phyloP scores from a whole-genome alignment of 169 alveolate genomes.

The Cryptosporidium sp. region DNA sequence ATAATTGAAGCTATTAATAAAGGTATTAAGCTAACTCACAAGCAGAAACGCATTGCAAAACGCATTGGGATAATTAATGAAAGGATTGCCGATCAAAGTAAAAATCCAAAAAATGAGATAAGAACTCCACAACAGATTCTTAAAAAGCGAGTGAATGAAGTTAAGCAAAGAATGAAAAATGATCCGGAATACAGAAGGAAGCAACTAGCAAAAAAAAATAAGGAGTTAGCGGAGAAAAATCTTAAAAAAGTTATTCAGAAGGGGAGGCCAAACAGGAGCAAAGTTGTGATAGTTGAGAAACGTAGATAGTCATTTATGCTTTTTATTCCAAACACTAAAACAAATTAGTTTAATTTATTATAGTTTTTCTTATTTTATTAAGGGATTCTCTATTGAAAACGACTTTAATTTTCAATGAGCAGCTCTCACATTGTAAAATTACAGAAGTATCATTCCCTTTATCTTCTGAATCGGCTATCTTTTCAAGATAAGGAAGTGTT shows the following conservation, averaged over 20 bases:
- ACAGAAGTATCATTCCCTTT: not conserved
- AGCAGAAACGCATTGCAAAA: constrained; percentile 71
- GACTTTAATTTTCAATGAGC: constrained; percentile 47
- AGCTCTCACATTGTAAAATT: constrained; percentile 66
- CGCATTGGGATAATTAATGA: constrained; percentile 4
- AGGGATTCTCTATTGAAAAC: constrained; percentile 16
- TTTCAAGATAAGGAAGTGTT: constrained; percentile 12
- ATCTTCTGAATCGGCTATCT: not conserved
- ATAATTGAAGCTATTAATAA: constrained; percentile 77
- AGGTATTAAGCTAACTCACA: constrained; percentile 77
- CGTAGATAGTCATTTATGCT: not conserved
- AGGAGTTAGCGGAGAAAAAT: constrained; percentile 52
- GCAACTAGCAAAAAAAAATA: not conserved
- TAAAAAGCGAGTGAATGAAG: not conserved
- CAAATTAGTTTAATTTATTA: not conserved
- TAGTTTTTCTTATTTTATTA: not conserved
- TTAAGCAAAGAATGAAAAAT: constrained; percentile 46
- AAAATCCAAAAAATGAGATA: not conserved
- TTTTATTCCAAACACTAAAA: not conserved
- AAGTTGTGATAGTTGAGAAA: constrained; percentile 1
- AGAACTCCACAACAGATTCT: constrained; percentile 59
- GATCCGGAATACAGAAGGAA: constrained; percentile 42
- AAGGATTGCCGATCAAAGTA: not conserved
- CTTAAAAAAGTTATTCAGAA: constrained; percentile 1
- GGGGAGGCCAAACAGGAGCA: constrained; percentile 68